Base-by-base conservation (phyloP, 2,329 filamentous ascomycete species). In the Pyrenophora seminiperda region DNA sequence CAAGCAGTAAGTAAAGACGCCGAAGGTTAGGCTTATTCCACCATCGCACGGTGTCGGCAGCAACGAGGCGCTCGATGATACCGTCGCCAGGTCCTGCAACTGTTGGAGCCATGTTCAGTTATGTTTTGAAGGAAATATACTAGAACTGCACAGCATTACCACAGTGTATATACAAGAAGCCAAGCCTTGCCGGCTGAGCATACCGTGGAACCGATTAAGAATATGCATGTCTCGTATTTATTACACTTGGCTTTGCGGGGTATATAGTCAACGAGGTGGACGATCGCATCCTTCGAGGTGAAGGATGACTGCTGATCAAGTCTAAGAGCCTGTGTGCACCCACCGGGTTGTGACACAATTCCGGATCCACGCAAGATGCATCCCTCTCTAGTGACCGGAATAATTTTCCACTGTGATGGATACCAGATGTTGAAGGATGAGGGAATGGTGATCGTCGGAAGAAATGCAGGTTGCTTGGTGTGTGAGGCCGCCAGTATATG, bases 11-110 rank as follows among this genome's bases (percentile, higher is more conserved):
- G 61, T 86, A 86, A 30, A 86, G 73, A 14, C 63, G 64, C 44
- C 82, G 76, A 31, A 86, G 71, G 56, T 86, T 85, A 1, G 79
- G 81, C 67, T 86, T 86, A 61, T 75, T 77, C 72, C 79, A 84
- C 81, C 81, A 85, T 47, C 71, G 70, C 24, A 73, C 73, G 27
- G 68, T 68, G 52, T 79, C 77, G 10, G 70, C 67, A 3, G 54
- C 58, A 30, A 70, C 51, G 3, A 72, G 38, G 3, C 53, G 52
- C 47, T 75, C 72, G 18, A 76, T 55, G 19, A 70, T 59, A 15
- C 63, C 59, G 2, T 68, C 62, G 7, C 50, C 62, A 15, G 55
- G 43, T 3, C 41, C 53, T 7, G 54, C 51, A n/a, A 56, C 52
- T 11, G 41, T 19, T 29, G 66, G 64, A 10, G 64, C 63, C 66